Base-by-base conservation (phyloP, 108 stramenopile genomes). In the Stephanodiscus triporus region DNA sequence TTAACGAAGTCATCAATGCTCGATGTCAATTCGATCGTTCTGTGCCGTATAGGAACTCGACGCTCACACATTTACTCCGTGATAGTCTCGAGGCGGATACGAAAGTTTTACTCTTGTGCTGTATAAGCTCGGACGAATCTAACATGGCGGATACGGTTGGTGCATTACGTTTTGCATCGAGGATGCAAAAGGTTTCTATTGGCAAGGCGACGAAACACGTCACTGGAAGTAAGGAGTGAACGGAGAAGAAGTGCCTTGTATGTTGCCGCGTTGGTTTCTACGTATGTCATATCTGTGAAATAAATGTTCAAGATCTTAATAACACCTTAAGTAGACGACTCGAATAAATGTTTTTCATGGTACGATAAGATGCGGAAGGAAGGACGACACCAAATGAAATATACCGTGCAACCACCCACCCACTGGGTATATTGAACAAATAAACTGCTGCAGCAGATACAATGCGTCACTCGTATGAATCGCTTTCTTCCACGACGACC, bases 1-100 rank as follows among this genome's bases (percentile, higher is more conserved):
- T 95, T 7, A 68, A 69, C 24, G 90, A 95, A 36, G 94, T 95
- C 22, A 84, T 91, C 4, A 63, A 77, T 47, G 87, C 91, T 9
- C 70, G 91, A 48, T 83, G 77, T 59, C 89, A 95, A 56, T 95
- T 89, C 64, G 72, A 81, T 26, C 84, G 90, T 20, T 76, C 84
- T 24, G 91, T 92, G 9, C 94, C 94, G 0, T 95, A 95, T 70
- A 75, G 94, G 36, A 92, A 95, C 49, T 91, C 91, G 10, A 92
- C 94, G 13, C 73, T 95, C 22, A 95, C 94, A 0, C 94, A 95
- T 70, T 40, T 95, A 23, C 80, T 95, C 17, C 85, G 89, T 42
- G 94, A 95, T 64, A 88, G 86, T 53, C 76, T 95, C 14, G 91
- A 91, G 76, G 83, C 83, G 16, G 94, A 95, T 70, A 85, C 94